Base-by-base conservation (phyloP, 148 eudicot genomes). In the Heliamphora exappendiculata region DNA sequence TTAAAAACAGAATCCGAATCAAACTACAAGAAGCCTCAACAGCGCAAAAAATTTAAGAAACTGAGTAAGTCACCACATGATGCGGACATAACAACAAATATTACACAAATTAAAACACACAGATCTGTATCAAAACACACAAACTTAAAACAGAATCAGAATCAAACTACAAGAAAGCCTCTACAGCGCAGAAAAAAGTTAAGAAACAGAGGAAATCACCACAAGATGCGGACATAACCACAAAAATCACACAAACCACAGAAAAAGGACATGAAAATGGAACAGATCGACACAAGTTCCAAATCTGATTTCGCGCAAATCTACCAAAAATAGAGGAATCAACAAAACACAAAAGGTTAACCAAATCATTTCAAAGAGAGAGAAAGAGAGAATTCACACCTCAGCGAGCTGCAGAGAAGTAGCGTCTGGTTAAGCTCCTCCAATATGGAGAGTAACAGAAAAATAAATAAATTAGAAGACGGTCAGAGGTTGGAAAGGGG, bases 401-500 rank as follows among this genome's bases (percentile, higher is more conserved):
- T 66, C 29, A 66, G 70, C 70, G 70, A 66, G 70, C 70, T 66
- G 70, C 0, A 66, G 70, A 66, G 45, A 16, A 41, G n/a, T 14
- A 64, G 68, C 42, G 24, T 34, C 5, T 36, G 42, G 41, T 41
- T 11, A 44, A 44, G 49, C 49, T 11, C 49, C 49, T 44, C 41
- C 3, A 31, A 31, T 17, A 36, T 17, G 24, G 11, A 31, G 31
- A 34, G 44, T 64, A 17, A 34, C 68, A 65, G 45, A 19, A 17
- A 64, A 22, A 34, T 7, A 65, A 34, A 14, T 17, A 9, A 62
- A 64, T 33, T 28, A 29, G 9, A 29, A 65, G 36, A 66, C 28
- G 7, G 70, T 66, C 47, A 66, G 49, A 66, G 28, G 47, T 39
- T 19, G 28, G 70, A 66, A 66, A 26, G 16, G 7, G 1, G 13